Conservation (phyloP, 768 basidiomycete species). For the Lentinula edodes region DNA sequence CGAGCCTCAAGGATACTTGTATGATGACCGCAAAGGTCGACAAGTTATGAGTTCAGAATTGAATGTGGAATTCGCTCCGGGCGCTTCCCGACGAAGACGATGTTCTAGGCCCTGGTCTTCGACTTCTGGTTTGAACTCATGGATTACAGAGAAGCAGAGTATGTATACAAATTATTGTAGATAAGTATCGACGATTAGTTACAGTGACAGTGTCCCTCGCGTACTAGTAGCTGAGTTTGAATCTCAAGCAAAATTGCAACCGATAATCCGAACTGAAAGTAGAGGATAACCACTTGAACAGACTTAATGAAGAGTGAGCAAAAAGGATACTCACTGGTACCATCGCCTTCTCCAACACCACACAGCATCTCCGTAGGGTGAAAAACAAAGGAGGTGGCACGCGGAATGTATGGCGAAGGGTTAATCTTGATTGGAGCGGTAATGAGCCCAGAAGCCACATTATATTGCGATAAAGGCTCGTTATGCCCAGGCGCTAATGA, state of each 20-base stretch:
- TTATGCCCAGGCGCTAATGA: conserved; percentile 32
- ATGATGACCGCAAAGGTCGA: not conserved
- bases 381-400: conserved; percentile 64
- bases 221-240: not conserved
- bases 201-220: not conserved
- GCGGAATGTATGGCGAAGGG: conserved; percentile 56
- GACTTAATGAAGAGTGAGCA: not conserved
- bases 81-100: not conserved
- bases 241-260: conserved; percentile 42
- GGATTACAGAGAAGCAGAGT: not conserved
- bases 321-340: conserved; percentile 36
- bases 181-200: not conserved
- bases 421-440: conserved; percentile 48
- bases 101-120: not conserved
- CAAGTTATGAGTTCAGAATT: not conserved
- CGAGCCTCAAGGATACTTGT: not conserved
- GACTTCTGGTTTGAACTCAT: not conserved
- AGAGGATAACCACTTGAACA: not conserved
- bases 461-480: conserved; percentile 36
- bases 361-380: conserved; percentile 87
- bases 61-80: not conserved
- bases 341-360: conserved; percentile 69
- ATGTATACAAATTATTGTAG: not conserved
- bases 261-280: conserved; percentile 45
- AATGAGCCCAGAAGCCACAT: conserved; percentile 49